Base-by-base conservation (phyloP, 805 yeast genomes). In the Ogataea minuta region DNA sequence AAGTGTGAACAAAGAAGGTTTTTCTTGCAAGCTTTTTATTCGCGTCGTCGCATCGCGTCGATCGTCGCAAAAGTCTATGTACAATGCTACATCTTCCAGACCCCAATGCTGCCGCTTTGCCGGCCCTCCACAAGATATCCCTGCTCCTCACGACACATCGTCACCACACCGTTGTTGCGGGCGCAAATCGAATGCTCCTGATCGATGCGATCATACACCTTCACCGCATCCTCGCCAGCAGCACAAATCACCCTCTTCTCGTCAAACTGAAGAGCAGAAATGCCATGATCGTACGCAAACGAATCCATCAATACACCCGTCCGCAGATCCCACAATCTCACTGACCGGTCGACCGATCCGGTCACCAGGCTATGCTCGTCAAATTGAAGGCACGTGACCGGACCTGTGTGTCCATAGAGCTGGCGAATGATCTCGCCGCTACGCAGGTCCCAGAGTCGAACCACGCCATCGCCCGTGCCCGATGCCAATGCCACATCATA, bases 401-500 rank as follows among this genome's bases (percentile, higher is more conserved):
- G 76, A 1, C 79, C 81, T 3, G 85, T 78, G 55, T 83, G 90
- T 0, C 91, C 90, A 25, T 71, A 63, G 14, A 81, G 58, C 9
- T 78, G 68, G 45, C 83, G 63, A 30, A 78, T 76, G 12, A 79
- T 80, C 46, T 77, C 81, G 4, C 88, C 88, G 16, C 77, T 67
- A 52, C 93, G 69, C 44, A 84, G 59, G 62, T 84, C 93, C 90
- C 91, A 84, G 15, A 84, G 62, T 37, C 93, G 63, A 2, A 84
- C 87, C 6, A 79, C 58, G 1, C 91, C 91, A 59, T 84, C 91
- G 12, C 77, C 77, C 0, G 89, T 79, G 35, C 91, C 93, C 0
- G 88, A 77, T 0, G 91, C 91, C 47, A 84, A 62, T 0, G 90
- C 91, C 0, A 87, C 85, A 52, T 81, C 87, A 52, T 70, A 78